These are phyloP conservation scores for Linum lewisii DNA, from an alignment of 345 rosid species.

Conservation along the genomic window DNA sequence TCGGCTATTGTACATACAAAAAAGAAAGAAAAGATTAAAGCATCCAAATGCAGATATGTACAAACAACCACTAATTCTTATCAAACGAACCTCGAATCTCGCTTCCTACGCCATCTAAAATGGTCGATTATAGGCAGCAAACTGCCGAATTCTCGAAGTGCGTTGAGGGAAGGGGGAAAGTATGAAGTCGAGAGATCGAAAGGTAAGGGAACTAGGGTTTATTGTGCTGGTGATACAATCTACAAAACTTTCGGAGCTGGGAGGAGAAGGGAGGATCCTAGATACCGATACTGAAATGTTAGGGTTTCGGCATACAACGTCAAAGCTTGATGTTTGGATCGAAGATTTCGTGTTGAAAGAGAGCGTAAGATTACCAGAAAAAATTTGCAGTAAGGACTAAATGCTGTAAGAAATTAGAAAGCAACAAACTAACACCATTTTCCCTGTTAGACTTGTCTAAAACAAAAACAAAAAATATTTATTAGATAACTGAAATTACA, in stretches of 20 bases:
- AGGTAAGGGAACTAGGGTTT: constrained; percentile 11
- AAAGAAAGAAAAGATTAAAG: neutral
- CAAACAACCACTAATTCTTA: neutral
- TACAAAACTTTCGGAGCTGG: constrained; percentile 9
- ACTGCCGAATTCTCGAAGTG: neutral
- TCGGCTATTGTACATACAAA: neutral
- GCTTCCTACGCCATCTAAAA: constrained; percentile 7
- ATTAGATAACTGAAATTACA: too few species aligned
- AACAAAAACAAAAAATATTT: too few species aligned
- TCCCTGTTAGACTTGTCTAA: too few species aligned
- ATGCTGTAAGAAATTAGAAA: too few species aligned
- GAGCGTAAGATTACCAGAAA: too few species aligned
- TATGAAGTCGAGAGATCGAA: constrained; percentile 1
- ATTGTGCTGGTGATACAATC: neutral
- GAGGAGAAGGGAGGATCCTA: neutral
- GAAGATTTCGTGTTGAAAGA: too few species aligned
- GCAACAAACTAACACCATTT: too few species aligned
- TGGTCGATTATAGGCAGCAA: neutral
- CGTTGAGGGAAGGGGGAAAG: neutral
- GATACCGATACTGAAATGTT: neutral
- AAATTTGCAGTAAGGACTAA: too few species aligned
- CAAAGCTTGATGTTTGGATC: too few species aligned
- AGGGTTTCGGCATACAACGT: constrained; percentile 9
- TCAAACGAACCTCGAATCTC: neutral
- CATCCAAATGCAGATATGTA: neutral